Base-by-base conservation (phyloP, 2,329 filamentous ascomycete species). In the Aspergillus sp. region DNA sequence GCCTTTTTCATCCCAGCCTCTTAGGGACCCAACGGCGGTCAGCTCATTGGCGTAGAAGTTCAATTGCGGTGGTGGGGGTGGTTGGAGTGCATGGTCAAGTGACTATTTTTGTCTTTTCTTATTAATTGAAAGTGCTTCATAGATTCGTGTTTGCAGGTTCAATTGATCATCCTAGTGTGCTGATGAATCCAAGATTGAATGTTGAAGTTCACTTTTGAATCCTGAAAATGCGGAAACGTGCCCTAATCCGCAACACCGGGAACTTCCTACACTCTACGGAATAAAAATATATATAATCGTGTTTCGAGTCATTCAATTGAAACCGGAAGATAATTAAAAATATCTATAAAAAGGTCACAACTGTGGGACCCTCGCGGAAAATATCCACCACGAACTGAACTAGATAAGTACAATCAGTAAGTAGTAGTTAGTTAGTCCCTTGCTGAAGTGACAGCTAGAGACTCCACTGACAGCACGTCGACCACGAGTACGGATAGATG, bases 1-100 rank as follows among this genome's bases (percentile, higher is more conserved):
- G 32, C 27, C 27, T 44, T 55, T 67, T 65, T 64, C 67, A 64
- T 70, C 63, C 66, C 62, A 66, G 62, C 63, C 64, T 66, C 48
- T 57, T 54, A 53, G 57, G 48, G 58, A 68, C 68, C 68, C 67
- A 71, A 69, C 59, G 57, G 64, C 60, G 62, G 65, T 55, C 53
- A 55, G 42, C 53, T 44, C 38, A 44, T 42, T 27, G 38, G 39
- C n/a, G 52, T 54, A 23, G 38, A 39, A 19, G 8, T 44, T 42
- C 27, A 44, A 44, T 25, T 39, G 25, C 53, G 41, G 41, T 44
- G 19, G 53, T 36, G 39, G 13, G 39, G 15, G 23, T 50, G n/a
- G 8, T 50, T 32, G 27, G 30, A 27, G 17, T 50, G 25, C 25
- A 50, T 17, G 25, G 30, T 50, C 47, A 50, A 50, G 47, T 30